Evolutionary conservation across 768 basidiomycete species (phyloP), one percentile per base, ranked within the genome.

Genomic region (Sarcomyxa edulis): DNA sequence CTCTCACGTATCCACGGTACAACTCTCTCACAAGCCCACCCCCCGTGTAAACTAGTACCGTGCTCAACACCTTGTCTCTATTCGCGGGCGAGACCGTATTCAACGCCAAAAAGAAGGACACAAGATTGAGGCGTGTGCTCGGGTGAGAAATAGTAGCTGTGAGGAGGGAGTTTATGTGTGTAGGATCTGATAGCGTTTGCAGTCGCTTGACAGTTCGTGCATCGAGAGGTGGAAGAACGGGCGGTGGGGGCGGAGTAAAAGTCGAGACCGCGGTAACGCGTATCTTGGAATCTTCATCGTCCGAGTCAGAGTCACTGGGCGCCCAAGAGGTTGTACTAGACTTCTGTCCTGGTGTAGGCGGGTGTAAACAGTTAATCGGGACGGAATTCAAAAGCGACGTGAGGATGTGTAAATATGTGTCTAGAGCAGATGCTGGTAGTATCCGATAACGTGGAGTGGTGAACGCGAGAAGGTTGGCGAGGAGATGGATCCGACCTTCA

Each of bases 381-480:
- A 86, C 59, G 0, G 53, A 56, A 40, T 71, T 69, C 50, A 88
- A 53, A 5, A 86, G 53, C 0, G 53, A 48, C 3, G 74, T 60
- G 14, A 76, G 64, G 21, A 87, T 65, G 6, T 59, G 57, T 14
- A 87, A 60, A 44, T 84, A 86, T 6, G 67, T 59, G 14, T 53
- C 57, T 11, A 87, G 53, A 3, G 77, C 64, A 1, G 62, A 42
- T 3, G 62, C 46, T 1, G 69, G 58, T 9, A 86, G 61, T 6
- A 57, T 56, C 7, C 68, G 46, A 52, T 89, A 84, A 29, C 81
- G 71, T 2, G 83, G 76, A 1, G 76, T 64, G 8, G 69, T 68
- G 53, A 93, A 82, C 19, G 76, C 68, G 37, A 76, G 58, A 9
- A 89, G 58, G 50, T 90, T 94, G 1, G 88, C 82, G 6, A 88